Percentiles rank a stretch among this genome's conserved stretches.
Conservation (phyloP, 2,329 filamentous ascomycete genomes). For the Xylariaceae sp. region DNA sequence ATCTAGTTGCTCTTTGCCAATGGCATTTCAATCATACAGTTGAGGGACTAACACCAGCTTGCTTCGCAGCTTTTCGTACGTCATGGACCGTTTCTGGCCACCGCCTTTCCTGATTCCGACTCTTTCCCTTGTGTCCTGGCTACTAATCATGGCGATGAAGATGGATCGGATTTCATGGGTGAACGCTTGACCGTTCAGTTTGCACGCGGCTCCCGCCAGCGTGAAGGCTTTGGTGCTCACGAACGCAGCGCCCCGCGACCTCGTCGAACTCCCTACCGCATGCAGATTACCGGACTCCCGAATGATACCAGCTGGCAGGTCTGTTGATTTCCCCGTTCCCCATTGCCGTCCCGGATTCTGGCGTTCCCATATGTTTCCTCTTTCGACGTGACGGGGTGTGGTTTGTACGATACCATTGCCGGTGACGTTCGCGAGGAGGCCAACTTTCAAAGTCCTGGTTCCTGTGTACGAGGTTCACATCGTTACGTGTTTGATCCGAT, state of each 20-base stretch:
- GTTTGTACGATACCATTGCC: constrained; percentile 27
- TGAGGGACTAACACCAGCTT: constrained; percentile 25
- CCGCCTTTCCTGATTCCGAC: constrained; percentile 28
- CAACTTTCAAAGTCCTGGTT: constrained; percentile 23
- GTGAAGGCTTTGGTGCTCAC: constrained; percentile 45
- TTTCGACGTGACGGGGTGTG: constrained; percentile 26
- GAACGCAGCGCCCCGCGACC: constrained; percentile 65
- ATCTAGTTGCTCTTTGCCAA: constrained; percentile 17
- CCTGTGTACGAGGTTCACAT: constrained; percentile 24
- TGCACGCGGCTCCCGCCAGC: constrained; percentile 72
- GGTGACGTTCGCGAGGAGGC: constrained; percentile 27
- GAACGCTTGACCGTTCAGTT: constrained; percentile 97
- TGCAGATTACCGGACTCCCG: constrained; percentile 96
- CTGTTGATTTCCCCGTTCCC: constrained; percentile 64
- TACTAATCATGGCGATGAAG: constrained; percentile 45
- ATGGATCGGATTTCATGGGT: constrained; percentile 97
- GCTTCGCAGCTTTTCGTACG: constrained; percentile 55
- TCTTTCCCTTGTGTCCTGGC: constrained; percentile 31
- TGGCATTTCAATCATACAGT: background rate
- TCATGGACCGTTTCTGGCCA: constrained; percentile 37
- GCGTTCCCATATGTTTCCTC: constrained; percentile 27
- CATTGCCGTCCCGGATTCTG: constrained; percentile 37
- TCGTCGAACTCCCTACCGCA: constrained; percentile 88
- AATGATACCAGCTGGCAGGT: constrained; percentile 99
- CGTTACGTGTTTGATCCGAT: constrained; percentile 22